Evolutionary conservation across 1,284 basidiomycete genomes (phyloP).

Genomic region (Meripilus lineatus): DNA sequence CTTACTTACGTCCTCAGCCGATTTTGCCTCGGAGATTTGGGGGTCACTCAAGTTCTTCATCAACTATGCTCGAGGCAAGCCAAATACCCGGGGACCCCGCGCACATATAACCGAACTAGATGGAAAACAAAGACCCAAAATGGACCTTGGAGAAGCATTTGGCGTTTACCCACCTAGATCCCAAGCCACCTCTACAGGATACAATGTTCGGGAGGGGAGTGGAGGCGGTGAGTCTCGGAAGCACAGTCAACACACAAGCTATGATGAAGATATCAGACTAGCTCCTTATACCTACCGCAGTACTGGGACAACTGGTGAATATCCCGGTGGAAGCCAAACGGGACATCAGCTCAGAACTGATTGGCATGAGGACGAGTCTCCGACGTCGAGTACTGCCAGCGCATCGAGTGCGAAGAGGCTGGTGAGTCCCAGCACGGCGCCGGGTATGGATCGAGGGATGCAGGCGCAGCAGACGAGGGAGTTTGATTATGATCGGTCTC

Average conservation of each 20-base stretch:
- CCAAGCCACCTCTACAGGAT: slow-evolving; percentile 11
- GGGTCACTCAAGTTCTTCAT: slow-evolving; percentile 61
- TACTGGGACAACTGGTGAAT: neutral
- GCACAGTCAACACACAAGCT: slow-evolving; percentile 24
- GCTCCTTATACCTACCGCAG: slow-evolving; percentile 40
- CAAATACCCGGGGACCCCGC: slow-evolving; percentile 36
- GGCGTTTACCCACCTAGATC: slow-evolving; percentile 28
- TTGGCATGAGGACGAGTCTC: no score
- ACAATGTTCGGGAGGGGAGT: neutral
- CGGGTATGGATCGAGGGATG: no score
- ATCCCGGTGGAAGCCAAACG: neutral
- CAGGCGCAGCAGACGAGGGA: no score
- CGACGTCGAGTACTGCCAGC: no score
- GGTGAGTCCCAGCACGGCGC: no score
- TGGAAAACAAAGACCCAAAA: slow-evolving; percentile 22
- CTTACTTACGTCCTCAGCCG: slow-evolving; percentile 33
- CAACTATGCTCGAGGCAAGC: slow-evolving; percentile 41
- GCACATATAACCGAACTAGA: slow-evolving; percentile 22
- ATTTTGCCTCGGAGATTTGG: slow-evolving; percentile 62
- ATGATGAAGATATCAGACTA: slow-evolving; percentile 43
- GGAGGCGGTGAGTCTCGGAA: slow-evolving; percentile 4
- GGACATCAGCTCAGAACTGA: no score
- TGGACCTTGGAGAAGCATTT: slow-evolving; percentile 49
- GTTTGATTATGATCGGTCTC: no score
- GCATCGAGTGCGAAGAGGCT: no score